Conservation (phyloP, 1,139 yeast genomes). For the Magnusiomyces magnusii region DNA sequence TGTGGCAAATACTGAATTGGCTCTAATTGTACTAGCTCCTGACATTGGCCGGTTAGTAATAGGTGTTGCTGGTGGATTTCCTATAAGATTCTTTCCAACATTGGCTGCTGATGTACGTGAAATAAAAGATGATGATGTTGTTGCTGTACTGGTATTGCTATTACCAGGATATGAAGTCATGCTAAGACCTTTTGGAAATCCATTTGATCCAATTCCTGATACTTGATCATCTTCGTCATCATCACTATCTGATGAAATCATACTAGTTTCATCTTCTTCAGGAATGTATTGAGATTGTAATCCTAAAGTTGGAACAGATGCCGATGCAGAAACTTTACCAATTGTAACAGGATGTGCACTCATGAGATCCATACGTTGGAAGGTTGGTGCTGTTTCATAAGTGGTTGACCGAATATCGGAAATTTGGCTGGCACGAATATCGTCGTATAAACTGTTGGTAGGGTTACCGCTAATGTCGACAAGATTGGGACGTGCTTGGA, state of each 20-base stretch:
- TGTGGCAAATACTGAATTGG: background rate
- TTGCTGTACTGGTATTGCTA: background rate
- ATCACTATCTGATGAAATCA: slow-evolving; percentile 4
- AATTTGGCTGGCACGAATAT: background rate
- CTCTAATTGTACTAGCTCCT: background rate
- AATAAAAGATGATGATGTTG: background rate
- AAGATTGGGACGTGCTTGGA: slow-evolving; percentile 29
- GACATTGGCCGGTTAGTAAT: background rate
- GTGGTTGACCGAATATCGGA: background rate
- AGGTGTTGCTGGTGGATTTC: background rate
- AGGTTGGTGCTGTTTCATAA: slow-evolving; percentile 2
- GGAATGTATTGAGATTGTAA: slow-evolving; percentile 9
- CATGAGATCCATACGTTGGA: slow-evolving; percentile 5
- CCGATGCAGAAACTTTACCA: background rate
- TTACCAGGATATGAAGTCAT: background rate
- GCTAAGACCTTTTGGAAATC: background rate
- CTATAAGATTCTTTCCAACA: background rate
- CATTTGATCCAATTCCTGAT: background rate
- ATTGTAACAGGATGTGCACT: slow-evolving; percentile 13
- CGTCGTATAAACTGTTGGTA: background rate
- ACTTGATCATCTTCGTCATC: slow-evolving; percentile 2
- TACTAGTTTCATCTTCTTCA: slow-evolving; percentile 7
- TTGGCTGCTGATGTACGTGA: background rate
- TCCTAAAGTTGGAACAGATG: background rate
- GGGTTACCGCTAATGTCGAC: slow-evolving; percentile 23